Evolutionary conservation across 1,284 basidiomycete genomes (phyloP).

Genomic region (Marasmius sp.): DNA sequence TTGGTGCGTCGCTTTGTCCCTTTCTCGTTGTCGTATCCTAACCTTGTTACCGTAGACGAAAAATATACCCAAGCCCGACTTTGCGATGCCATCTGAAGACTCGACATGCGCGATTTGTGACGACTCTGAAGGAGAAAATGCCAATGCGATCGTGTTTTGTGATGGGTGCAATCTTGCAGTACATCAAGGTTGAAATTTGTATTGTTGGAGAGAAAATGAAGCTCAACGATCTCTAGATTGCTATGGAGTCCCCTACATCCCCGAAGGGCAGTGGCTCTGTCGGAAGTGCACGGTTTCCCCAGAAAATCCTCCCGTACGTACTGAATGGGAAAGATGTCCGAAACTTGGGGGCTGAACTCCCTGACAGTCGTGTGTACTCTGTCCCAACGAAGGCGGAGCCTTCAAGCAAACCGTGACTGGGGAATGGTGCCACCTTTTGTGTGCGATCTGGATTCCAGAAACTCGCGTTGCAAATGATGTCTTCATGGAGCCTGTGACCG

Average conservation of each 20-base stretch:
- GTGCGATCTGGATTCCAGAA: constrained; percentile 98
- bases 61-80: constrained; percentile 82
- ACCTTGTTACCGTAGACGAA: constrained; percentile 63
- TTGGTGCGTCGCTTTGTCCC: constrained; percentile 51
- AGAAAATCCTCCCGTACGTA: constrained; percentile 87
- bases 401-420: constrained; percentile 97
- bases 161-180: constrained; percentile 99
- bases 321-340: not conserved
- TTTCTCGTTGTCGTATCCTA: not conserved
- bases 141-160: constrained; percentile 99
- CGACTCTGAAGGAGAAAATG: constrained; percentile 97
- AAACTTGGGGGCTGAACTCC: constrained; percentile 2
- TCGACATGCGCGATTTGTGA: constrained; percentile 97
- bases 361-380: constrained; percentile 83
- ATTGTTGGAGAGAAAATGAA: not conserved
- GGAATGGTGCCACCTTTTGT: constrained; percentile 96
- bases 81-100: constrained; percentile 86
- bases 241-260: constrained; percentile 99
- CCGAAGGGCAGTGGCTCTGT: constrained; percentile 99
- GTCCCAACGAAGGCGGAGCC: constrained; percentile 95
- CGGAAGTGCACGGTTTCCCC: constrained; percentile 98
- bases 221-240: constrained; percentile 64
- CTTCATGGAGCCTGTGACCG: constrained; percentile 98
- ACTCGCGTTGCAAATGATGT: constrained; percentile 92
- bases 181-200: constrained; percentile 77